Evolutionary conservation across 805 yeast genomes (phyloP), one percentile per base, ranked within the genome.

Genomic region (Candida maris): DNA sequence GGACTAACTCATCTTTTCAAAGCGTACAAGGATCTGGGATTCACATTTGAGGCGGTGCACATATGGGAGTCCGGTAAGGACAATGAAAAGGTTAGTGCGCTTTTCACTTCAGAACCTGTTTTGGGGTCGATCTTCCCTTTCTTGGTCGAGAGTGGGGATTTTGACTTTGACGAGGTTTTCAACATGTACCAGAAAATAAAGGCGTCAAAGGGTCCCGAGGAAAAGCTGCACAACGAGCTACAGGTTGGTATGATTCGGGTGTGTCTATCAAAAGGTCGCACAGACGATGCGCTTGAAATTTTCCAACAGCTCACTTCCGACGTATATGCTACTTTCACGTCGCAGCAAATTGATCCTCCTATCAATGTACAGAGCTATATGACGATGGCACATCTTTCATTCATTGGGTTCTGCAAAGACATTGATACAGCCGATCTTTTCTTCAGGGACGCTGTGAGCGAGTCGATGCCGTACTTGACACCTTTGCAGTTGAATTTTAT

Each of bases 321-420:
- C 29, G 70, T 74, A 30, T 76, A 75, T 30, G 40, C 56, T 5
- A 48, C 54, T 19, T 54, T 49, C 41, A 54, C 58, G 12, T 39
- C 55, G 6, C 52, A 56, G 24, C 49, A 54, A 35, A 46, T 53
- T 23, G 57, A 57, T 19, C 63, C 63, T 15, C 63, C 63, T 32
- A 58, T 58, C 40, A 58, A 67, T 65, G 58, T 62, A 67, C 50
- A 58, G 34, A 70, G 78, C 34, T 72, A 80, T 21, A 65, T 83
- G 59, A 73, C 82, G 22, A 85, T 81, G 60, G 80, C 85, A 31
- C 95, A 85, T 64, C 68, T 84, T 42, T 70, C 81, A 3, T 85
- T 85, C 50, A 81, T 85, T 54, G 93, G 94, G 30, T 77, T 75
- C 46, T 81, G 87, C 58, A 76, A 75, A 53, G 88, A 85, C 54